These are phyloP conservation scores for Hydnomerulius pinastri DNA, from an alignment of 768 basidiomycete species.

Conservation along the genomic window DNA sequence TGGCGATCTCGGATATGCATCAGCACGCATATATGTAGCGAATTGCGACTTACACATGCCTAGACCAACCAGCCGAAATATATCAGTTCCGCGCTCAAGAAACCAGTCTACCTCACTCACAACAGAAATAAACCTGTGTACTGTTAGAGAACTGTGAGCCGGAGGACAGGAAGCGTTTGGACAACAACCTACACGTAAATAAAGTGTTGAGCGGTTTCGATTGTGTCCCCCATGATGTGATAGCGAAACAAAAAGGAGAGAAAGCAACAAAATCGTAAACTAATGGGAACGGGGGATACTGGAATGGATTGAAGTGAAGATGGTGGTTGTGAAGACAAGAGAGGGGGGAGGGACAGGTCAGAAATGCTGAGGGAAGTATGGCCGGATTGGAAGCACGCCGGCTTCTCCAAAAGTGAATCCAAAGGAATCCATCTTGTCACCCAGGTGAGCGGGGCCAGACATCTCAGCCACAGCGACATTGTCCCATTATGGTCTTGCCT, in stretches of 20 bases:
- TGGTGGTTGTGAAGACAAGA: constrained; percentile 1
- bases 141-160: constrained; percentile 29
- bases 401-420: constrained; percentile 31
- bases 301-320: constrained; percentile 13
- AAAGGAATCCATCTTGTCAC: constrained; percentile 14
- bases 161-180: background rate
- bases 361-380: constrained; percentile 28
- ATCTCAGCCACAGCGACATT: constrained; percentile 26
- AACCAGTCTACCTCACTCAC: constrained; percentile 48
- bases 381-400: constrained; percentile 27
- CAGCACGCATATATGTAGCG: constrained; percentile 19
- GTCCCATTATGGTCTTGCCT: constrained; percentile 31
- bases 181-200: constrained; percentile 61
- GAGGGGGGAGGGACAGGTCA: constrained; percentile 1
- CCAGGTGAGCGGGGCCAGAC: constrained; percentile 10
- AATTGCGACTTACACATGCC: constrained; percentile 64
- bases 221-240: constrained; percentile 43
- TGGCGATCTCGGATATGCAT: constrained; percentile 27
- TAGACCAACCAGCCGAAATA: constrained; percentile 36
- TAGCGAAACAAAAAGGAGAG: constrained; percentile 18
- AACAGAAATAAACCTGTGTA: constrained; percentile 82
- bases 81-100: constrained; percentile 26
- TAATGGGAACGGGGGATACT: constrained; percentile 7
- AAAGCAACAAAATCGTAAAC: constrained; percentile 9
- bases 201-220: constrained; percentile 67